Base-by-base conservation (phyloP, 163 green algal species). In the Trebouxia gelatinosa region DNA sequence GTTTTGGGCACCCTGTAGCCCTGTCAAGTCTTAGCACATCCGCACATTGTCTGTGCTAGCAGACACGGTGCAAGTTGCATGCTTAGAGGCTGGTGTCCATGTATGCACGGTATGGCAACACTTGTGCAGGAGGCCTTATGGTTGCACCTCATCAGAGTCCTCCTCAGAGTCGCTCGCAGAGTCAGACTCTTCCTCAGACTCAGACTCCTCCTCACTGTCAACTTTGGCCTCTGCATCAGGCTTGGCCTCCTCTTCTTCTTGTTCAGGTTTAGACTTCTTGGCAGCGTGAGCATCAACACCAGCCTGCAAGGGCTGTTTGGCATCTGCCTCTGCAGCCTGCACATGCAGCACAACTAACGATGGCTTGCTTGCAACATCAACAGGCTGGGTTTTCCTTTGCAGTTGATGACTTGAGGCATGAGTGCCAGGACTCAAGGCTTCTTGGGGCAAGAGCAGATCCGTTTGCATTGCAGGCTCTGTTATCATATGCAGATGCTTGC, bases 81-180 rank as follows among this genome's bases (percentile, higher is more conserved):
- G 43, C 43, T 23, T 9, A 13, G 43, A 54, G 43, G 13, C 9
- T 54, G 43, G 11, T 23, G 11, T 54, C 11, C 43, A 54, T 54
- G 43, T 13, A 54, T 23, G 43, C 43, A 54, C 43, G 13, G 43
- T 54, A 9, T 23, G 43, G 43, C 43, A 54, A 54, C 9, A 54
- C 43, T 54, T 13, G n/a, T 54, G 43, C 43, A 54, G 13, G 43
- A 9, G 43, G 13, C 43, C 13, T 54, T 13, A 23, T 13, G 11
- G 11, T 23, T 9, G 0, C 31, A 90, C 84, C 43, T 83, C 83
- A 29, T 88, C 90, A 23, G 85, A 86, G 21, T 87, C 81, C n/a
- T 87, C 80, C 48, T 87, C 82, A 11, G 64, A 70, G 26, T 78
- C 79, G 4, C 74, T 80, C 29, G 70, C 71, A 46, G 68, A 76